Percentiles rank a stretch among this genome's conserved stretches.
phyloP scores from a whole-genome alignment of 2,329 filamentous ascomycete genomes.

The Niveomyces coronatus region DNA sequence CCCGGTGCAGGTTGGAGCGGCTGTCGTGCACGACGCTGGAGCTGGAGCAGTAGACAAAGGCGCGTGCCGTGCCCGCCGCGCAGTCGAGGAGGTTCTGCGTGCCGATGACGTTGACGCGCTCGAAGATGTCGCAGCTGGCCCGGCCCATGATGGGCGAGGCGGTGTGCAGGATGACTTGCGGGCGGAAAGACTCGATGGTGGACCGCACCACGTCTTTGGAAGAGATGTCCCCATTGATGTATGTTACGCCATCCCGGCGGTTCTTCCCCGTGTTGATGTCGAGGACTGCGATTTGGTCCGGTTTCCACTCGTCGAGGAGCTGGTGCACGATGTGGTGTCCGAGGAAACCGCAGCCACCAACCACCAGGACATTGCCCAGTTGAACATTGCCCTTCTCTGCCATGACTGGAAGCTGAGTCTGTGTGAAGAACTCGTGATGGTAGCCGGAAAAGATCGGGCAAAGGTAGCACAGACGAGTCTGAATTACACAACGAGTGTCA shows the following conservation, averaged over 20 bases:
- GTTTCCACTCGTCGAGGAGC: conserved; percentile 43
- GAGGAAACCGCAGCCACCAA: conserved; percentile 76
- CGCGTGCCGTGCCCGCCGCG: conserved; percentile 59
- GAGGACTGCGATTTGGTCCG: conserved; percentile 52
- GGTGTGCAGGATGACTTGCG: conserved; percentile 83
- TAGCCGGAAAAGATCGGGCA: too few relatives aligned
- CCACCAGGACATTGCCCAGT: conserved; percentile 63
- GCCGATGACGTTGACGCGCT: conserved; percentile 78
- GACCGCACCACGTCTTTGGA: conserved; percentile 48
- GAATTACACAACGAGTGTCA: too few relatives aligned
- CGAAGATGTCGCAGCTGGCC: conserved; percentile 50
- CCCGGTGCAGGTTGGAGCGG: conserved; percentile 65
- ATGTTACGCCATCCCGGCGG: conserved; percentile 47
- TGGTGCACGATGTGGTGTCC: conserved; percentile 73
- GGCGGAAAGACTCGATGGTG: conserved; percentile 55
- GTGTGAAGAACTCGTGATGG: too few relatives aligned
- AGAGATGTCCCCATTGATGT: conserved; percentile 71
- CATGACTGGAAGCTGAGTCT: too few relatives aligned
- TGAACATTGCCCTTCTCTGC: conserved; percentile 5
- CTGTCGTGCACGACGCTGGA: conserved; percentile 83
- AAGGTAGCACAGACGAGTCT: too few relatives aligned
- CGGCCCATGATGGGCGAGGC: conserved; percentile 58
- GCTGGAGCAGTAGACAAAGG: conserved; percentile 82
- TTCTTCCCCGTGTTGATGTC: conserved; percentile 64
- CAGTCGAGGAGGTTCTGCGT: conserved; percentile 69